Evolutionary conservation across 2,329 filamentous ascomycete species (phyloP), one percentile per base, ranked within the genome.

Genomic region (Trichoderma sp.): DNA sequence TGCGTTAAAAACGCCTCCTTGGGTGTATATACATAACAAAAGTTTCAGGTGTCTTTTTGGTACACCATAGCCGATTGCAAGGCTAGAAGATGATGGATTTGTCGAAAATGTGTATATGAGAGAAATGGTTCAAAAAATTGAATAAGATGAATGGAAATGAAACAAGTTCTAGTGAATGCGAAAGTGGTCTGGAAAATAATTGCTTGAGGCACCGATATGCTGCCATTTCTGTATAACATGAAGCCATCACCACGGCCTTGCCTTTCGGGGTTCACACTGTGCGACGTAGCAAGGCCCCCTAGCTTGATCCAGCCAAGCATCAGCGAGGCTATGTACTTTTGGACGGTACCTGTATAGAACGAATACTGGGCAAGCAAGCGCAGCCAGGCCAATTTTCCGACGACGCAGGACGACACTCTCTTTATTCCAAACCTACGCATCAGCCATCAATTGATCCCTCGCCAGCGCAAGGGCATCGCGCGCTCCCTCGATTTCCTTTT

Each of bases 311-410:
- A 36, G 47, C 67, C 57, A 55, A 43, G 36, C 58, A 13, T 36
- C 17, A 50, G 55, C 58, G 61, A 68, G 53, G 13, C 53, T 32
- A 20, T 11, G 43, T 50, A 36, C 66, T 50, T 26, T 53, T 28
- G 13, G 13, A 32, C 28, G 15, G 23, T 23, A 57, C 20, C 36
- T 23, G 28, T 28, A 66, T n/a, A 59, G 28, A 7, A 30, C 28
- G 34, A 36, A 34, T 53, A 23, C 47, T 23, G 47, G 53, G 43
- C 62, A 26, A 64, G 32, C 58, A 43, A 36, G 26, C 26, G 50
- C 57, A 69, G 39, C 63, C 43, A 32, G 57, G 63, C 26, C 70
- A 67, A 71, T 61, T 71, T 71, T 71, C 62, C 34, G 34, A 50
- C 58, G 28, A 67, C 39, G 70, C 57, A 68, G 63, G 63, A 62